Conservation (phyloP, 2,329 filamentous ascomycete genomes). For the Achaetomium macrosporum region DNA sequence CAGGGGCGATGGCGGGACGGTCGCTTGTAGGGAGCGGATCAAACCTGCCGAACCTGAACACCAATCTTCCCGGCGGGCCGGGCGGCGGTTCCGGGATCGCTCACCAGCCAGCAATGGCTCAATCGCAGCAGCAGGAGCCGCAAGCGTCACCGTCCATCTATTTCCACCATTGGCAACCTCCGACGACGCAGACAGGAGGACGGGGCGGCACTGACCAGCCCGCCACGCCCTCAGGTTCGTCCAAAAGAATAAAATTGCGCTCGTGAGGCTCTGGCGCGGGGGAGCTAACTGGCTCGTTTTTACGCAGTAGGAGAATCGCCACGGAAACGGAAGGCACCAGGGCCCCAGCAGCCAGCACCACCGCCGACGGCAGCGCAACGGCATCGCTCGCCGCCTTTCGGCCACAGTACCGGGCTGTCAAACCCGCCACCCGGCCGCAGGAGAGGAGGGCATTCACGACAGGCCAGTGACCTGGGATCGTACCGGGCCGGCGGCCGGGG, state of each 20-base stretch:
- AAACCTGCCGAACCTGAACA: conserved; percentile 41
- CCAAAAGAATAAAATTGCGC: conserved; percentile 46
- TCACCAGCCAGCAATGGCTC: conserved; percentile 46
- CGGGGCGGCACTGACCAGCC: conserved; percentile 56
- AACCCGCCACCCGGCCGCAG: conserved; percentile 50
- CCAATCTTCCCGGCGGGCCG: conserved; percentile 37
- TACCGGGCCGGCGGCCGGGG: conserved; percentile 39
- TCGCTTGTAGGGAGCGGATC: conserved; percentile 30
- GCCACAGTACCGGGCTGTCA: conserved; percentile 46
- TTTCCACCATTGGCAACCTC: conserved; percentile 91
- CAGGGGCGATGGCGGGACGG: conserved; percentile 34
- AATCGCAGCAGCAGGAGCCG: conserved; percentile 53
- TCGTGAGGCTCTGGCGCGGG: conserved; percentile 40
- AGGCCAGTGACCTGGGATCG: conserved; percentile 58
- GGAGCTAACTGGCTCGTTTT: conserved; percentile 34
- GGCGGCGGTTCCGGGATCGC: conserved; percentile 37
- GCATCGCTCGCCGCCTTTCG: conserved; percentile 50
- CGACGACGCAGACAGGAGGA: conserved; percentile 56
- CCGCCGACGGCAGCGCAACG: conserved; percentile 42
- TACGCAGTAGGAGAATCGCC: conserved; percentile 68
- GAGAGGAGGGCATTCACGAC: conserved; percentile 52
- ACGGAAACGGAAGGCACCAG: conserved; percentile 75
- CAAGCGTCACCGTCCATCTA: conserved; percentile 71
- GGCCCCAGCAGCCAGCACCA: conserved; percentile 44
- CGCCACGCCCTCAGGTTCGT: conserved; percentile 69